Evolutionary conservation across 106 monocot species (phyloP).

Genomic region (Acorus calamus): DNA sequence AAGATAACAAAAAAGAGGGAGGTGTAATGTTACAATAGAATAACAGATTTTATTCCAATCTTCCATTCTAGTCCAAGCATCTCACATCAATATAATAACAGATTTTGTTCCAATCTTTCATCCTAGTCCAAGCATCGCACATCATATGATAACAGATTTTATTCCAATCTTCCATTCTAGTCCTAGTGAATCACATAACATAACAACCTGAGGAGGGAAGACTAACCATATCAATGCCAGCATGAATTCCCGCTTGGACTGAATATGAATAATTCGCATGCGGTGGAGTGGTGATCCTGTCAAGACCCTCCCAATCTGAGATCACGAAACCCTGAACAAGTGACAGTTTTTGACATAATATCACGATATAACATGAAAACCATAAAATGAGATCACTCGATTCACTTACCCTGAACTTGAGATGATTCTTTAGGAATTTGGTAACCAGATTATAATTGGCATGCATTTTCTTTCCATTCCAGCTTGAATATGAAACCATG

Average conservation of each 20-base stretch:
- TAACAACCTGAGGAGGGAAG: not conserved
- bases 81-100: too few species aligned
- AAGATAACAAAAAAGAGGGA: too few species aligned
- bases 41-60: too few species aligned
- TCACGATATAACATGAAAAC: too few species aligned
- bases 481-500: conserved; percentile 49
- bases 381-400: not conserved
- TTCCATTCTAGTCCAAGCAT: too few species aligned
- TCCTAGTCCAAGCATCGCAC: too few species aligned
- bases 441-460: conserved; percentile 29
- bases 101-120: too few species aligned
- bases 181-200: too few species aligned
- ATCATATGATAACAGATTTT: too few species aligned
- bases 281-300: conserved; percentile 47
- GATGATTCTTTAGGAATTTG: conserved; percentile 30
- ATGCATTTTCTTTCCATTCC: conserved; percentile 53
- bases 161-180: too few species aligned
- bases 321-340: conserved; percentile 73
- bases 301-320: conserved; percentile 64
- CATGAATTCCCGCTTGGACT: conserved; percentile 41
- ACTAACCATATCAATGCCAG: conserved; percentile 75
- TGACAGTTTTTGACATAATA: too few species aligned
- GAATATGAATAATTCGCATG: conserved; percentile 52
- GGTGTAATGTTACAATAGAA: too few species aligned
- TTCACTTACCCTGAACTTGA: conserved; percentile 25